These are phyloP conservation scores for Penicillium longicatenatum DNA, from an alignment of 495 filamentous ascomycete genomes.

Conservation along the genomic window DNA sequence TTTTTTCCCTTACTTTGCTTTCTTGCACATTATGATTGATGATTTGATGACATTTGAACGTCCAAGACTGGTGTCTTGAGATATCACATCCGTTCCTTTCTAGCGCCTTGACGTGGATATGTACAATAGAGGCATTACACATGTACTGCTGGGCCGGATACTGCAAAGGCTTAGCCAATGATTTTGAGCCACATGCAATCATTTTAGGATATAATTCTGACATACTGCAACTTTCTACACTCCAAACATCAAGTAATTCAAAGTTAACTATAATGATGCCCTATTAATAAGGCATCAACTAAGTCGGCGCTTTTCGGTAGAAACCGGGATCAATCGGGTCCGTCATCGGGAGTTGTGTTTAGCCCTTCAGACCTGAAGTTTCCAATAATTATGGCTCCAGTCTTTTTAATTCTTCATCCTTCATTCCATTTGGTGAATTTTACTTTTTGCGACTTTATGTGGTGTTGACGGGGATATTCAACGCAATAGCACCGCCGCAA, in stretches of 20 bases:
- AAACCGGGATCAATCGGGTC: conserved; percentile 2
- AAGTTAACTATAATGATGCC: not conserved
- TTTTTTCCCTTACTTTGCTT: conserved; percentile 11
- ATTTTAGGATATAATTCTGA: not conserved
- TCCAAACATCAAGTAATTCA: no score
- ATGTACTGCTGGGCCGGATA: not conserved
- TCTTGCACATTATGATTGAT: conserved; percentile 3
- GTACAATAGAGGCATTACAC: not conserved
- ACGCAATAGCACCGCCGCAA: not conserved
- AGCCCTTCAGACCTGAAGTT: not conserved
- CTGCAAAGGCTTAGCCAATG: not conserved
- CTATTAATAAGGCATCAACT: not conserved
- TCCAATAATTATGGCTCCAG: not conserved
- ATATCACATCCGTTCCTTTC: conserved; percentile 9
- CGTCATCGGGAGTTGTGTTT: conserved; percentile 3
- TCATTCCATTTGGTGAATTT: not conserved
- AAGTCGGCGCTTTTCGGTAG: not conserved
- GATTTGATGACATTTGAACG: conserved; percentile 5
- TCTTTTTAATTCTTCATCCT: not conserved
- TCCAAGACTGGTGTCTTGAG: not conserved
- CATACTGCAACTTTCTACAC: no score
- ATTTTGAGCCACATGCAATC: not conserved
- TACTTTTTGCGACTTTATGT: not conserved
- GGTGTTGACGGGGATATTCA: not conserved
- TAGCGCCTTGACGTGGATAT: not conserved